These are phyloP conservation scores for Lathyrus aphaca DNA, from an alignment of 306 rosid genomes.

Conservation along the genomic window DNA sequence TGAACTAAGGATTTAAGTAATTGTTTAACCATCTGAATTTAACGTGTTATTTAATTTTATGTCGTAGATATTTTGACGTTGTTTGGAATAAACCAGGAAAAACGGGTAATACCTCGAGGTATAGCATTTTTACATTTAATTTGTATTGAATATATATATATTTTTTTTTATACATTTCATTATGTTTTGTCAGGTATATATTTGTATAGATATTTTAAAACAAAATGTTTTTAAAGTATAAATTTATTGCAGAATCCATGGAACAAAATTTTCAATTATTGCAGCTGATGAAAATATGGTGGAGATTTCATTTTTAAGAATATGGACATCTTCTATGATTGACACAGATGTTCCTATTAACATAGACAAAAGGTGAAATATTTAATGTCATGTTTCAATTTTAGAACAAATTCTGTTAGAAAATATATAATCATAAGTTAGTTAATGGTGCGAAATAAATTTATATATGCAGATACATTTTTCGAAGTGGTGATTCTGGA, in stretches of 20 bases:
- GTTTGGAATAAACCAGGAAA: slow-evolving; percentile 57
- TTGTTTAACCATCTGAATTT: background rate
- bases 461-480: slow-evolving; percentile 55
- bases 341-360: slow-evolving; percentile 53
- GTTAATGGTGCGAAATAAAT: background rate
- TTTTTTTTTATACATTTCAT: background rate
- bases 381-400: background rate
- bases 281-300: slow-evolving; percentile 42
- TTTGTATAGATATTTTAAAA: background rate
- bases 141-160: background rate
- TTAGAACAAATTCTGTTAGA: background rate
- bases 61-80: slow-evolving; percentile 68
- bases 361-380: slow-evolving; percentile 71
- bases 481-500: slow-evolving; percentile 65
- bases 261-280: slow-evolving; percentile 48
- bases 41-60: slow-evolving; percentile 1
- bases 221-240: background rate
- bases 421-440: background rate
- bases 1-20: no score
- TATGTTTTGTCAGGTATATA: no score
- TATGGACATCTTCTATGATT: slow-evolving; percentile 53
- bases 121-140: background rate
- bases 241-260: slow-evolving; percentile 54
- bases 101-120: slow-evolving; percentile 44
- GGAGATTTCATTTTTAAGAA: slow-evolving; percentile 68